Conservation (phyloP, 2,329 filamentous ascomycete species). For the Hirsutella minnesotensis region DNA sequence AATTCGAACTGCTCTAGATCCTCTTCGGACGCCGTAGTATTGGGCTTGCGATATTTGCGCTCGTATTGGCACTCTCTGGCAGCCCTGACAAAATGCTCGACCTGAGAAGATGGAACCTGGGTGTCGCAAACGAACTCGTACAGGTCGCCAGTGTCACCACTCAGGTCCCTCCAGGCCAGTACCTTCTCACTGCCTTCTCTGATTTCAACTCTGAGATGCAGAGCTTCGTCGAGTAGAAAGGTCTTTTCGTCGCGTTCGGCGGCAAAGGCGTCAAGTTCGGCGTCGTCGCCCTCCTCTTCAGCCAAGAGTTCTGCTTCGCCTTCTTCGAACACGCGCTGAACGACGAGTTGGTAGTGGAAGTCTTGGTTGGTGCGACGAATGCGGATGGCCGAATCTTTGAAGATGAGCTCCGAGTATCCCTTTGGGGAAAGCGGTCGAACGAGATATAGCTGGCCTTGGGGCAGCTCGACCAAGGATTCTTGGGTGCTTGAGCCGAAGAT, state of each 20-base stretch:
- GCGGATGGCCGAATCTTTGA: slow-evolving; percentile 87
- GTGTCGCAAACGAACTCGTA: slow-evolving; percentile 94
- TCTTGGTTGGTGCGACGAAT: slow-evolving; percentile 90
- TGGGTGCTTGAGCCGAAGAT: slow-evolving; percentile 81
- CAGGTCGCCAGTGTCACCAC: slow-evolving; percentile 86
- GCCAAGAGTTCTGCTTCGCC: slow-evolving; percentile 86
- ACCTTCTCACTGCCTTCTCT: slow-evolving; percentile 73
- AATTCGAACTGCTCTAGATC: slow-evolving; percentile 81
- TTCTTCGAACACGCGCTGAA: slow-evolving; percentile 94
- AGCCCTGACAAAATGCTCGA: slow-evolving; percentile 68
- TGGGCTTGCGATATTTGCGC: slow-evolving; percentile 74
- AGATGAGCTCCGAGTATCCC: slow-evolving; percentile 96
- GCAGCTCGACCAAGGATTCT: slow-evolving; percentile 86
- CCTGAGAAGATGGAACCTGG: slow-evolving; percentile 55
- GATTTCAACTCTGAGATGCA: slow-evolving; percentile 78
- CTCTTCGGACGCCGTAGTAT: slow-evolving; percentile 67
- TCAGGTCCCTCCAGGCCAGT: slow-evolving; percentile 89
- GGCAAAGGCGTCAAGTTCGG: slow-evolving; percentile 58
- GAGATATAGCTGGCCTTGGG: slow-evolving; percentile 93
- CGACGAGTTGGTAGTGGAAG: slow-evolving; percentile 92
- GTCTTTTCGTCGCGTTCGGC: slow-evolving; percentile 92
- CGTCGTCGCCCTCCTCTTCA: slow-evolving; percentile 81
- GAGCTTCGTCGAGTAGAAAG: slow-evolving; percentile 83
- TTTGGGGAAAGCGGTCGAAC: slow-evolving; percentile 92
- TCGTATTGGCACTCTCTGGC: slow-evolving; percentile 96